Conservation (phyloP, 345 rosid genomes). For the Ceriops tagal region DNA sequence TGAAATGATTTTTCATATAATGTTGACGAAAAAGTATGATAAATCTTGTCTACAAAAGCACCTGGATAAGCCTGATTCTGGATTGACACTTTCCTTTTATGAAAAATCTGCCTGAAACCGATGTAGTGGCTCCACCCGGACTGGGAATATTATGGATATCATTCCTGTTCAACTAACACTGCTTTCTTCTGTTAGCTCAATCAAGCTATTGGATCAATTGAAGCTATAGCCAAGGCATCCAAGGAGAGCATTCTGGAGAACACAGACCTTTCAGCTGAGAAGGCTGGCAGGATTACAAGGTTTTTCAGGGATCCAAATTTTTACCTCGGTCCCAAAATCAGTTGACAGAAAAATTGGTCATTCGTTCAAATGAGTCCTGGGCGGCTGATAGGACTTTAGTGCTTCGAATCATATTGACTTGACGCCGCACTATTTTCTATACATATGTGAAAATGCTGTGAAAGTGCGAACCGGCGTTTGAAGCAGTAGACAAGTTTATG, state of each 20-base stretch:
- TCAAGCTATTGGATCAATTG: slow-evolving; percentile 88
- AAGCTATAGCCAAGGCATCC: slow-evolving; percentile 77
- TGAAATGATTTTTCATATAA: too few species aligned
- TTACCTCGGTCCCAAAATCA: slow-evolving; percentile 63
- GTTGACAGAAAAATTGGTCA: slow-evolving; percentile 19
- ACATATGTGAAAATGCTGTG: too few species aligned
- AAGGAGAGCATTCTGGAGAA: slow-evolving; percentile 64
- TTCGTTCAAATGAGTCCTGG: not conserved
- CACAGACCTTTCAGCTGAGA: slow-evolving; percentile 81
- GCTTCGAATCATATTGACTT: not conserved
- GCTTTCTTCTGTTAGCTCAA: slow-evolving; percentile 46
- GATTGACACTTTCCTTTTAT: too few species aligned
- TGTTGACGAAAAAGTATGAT: too few species aligned
- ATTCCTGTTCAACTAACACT: not conserved
- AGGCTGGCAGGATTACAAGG: slow-evolving; percentile 55
- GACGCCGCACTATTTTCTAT: not conserved
- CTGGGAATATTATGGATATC: too few species aligned
- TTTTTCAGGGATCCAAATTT: slow-evolving; percentile 78
- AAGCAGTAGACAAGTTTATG: too few species aligned
- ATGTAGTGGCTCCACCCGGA: too few species aligned
- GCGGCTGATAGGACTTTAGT: not conserved
- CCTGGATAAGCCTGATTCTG: too few species aligned
- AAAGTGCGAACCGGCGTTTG: too few species aligned
- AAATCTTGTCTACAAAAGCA: too few species aligned
- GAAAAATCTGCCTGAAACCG: too few species aligned